A percentile compares a stretch with the other conserved stretches of the same genome.
These are phyloP conservation scores for Ophiostoma sp. DNA, from an alignment of 2,329 filamentous ascomycete genomes.

Conservation along the genomic window DNA sequence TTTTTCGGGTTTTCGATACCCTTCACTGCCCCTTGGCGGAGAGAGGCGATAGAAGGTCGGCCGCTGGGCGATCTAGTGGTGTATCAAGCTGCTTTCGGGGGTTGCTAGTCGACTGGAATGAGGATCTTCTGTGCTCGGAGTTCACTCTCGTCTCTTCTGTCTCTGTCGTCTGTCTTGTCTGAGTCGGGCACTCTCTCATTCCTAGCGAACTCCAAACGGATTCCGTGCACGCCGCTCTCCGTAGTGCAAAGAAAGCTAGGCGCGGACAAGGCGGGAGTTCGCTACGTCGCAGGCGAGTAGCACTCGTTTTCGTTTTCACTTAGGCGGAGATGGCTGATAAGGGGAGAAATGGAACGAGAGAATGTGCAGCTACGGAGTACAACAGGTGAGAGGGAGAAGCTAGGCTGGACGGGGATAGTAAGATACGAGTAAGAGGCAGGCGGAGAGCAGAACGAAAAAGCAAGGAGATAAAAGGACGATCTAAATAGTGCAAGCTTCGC, in stretches of 20 bases:
- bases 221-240: not conserved
- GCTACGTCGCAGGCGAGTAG: not conserved
- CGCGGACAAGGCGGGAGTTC: not conserved
- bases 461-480: not conserved
- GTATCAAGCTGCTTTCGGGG: not conserved
- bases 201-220: not conserved
- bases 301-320: constrained; percentile 1
- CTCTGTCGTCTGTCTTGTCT: not conserved
- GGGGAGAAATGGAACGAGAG: not conserved
- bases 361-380: not conserved
- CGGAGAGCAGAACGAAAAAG: not conserved
- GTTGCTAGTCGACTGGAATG: not conserved
- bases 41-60: not conserved
- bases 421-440: not conserved
- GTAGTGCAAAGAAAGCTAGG: not conserved
- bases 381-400: not conserved
- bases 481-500: not conserved
- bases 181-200: not conserved
- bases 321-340: not conserved
- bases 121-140: not conserved
- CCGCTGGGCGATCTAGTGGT: not conserved
- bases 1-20: not conserved
- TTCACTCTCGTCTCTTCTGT: not conserved
- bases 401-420: not conserved
- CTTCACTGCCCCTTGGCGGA: not conserved